A percentile compares a stretch with the other conserved stretches of the same genome.
phyloP scores from a whole-genome alignment of 2,329 filamentous ascomycete genomes.

The Neopestalotiopsis clavispora region DNA sequence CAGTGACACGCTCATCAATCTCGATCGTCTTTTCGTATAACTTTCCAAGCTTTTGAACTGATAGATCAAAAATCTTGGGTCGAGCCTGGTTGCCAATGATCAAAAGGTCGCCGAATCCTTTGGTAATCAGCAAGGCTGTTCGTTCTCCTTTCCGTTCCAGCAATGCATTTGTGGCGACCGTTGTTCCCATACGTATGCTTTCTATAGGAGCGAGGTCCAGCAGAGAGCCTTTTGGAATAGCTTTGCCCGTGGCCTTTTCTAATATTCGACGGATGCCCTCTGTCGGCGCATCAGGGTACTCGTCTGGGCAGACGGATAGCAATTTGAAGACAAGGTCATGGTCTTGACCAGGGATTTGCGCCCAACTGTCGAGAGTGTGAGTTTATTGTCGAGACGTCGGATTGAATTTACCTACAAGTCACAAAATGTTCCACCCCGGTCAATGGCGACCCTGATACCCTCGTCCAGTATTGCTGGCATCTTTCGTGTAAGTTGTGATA shows the following conservation, averaged over 20 bases:
- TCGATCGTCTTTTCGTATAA: conserved; percentile 72
- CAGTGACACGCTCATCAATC: conserved; percentile 72
- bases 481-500: neutral
- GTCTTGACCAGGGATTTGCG: conserved; percentile 63
- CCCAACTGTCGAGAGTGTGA: conserved; percentile 52
- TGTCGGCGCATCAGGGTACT: conserved; percentile 73
- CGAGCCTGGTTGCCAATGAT: conserved; percentile 75
- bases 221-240: conserved; percentile 48
- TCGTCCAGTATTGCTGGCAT: conserved; percentile 1
- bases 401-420: conserved; percentile 57
- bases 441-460: conserved; percentile 32
- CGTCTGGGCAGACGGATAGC: conserved; percentile 72
- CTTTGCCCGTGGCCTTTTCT: conserved; percentile 61
- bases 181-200: conserved; percentile 75
- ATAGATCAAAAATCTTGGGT: conserved; percentile 74
- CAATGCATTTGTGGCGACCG: conserved; percentile 77
- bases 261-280: conserved; percentile 73
- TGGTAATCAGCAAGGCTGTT: conserved; percentile 73
- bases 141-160: conserved; percentile 74
- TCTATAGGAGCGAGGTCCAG: conserved; percentile 13
- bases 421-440: conserved; percentile 77
- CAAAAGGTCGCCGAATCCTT: conserved; percentile 71
- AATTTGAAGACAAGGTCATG: conserved; percentile 76
- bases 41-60: conserved; percentile 69
- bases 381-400: conserved; percentile 63